These are phyloP conservation scores for Calonectria montana DNA, from an alignment of 2,329 filamentous ascomycete species.

Conservation along the genomic window DNA sequence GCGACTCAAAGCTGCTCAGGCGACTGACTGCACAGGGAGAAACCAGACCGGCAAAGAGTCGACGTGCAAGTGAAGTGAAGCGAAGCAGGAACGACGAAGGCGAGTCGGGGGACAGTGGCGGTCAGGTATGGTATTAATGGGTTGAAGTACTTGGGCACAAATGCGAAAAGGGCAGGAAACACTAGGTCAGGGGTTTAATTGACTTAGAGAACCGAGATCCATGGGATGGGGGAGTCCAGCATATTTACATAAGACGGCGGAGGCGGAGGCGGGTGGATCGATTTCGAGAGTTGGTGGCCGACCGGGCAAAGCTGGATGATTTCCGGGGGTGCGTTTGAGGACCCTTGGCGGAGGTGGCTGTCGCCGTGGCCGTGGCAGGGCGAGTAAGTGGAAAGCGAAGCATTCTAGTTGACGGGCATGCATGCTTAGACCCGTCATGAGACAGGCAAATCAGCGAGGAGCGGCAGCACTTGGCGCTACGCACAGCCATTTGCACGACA, in stretches of 20 bases:
- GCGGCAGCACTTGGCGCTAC: conserved; percentile 9
- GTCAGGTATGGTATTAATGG: background rate
- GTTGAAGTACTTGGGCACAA: conserved; percentile 5
- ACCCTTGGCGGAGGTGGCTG: conserved; percentile 18
- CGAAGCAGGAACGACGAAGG: conserved; percentile 8
- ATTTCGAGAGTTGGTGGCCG: conserved; percentile 12
- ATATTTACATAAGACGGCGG: conserved; percentile 27
- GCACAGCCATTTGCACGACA: conserved; percentile 18
- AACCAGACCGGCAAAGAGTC: background rate
- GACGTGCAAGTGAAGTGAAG: conserved; percentile 5
- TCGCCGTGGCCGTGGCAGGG: conserved; percentile 28
- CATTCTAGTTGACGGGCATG: background rate
- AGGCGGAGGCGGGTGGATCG: conserved; percentile 21
- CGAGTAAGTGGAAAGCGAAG: conserved; percentile 26
- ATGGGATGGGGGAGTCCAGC: conserved; percentile 19
- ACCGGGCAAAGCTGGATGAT: conserved; percentile 4
- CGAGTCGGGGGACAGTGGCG: background rate
- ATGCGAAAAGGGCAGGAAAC: background rate
- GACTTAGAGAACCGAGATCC: conserved; percentile 21
- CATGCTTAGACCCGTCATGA: background rate
- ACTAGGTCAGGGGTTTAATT: conserved; percentile 21
- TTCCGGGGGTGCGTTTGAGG: conserved; percentile 4
- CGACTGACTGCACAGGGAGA: background rate
- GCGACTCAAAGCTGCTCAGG: background rate
- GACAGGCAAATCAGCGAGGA: conserved; percentile 18